Evolutionary conservation across 768 basidiomycete genomes (phyloP).

Genomic region (Leucocoprinus sp.): DNA sequence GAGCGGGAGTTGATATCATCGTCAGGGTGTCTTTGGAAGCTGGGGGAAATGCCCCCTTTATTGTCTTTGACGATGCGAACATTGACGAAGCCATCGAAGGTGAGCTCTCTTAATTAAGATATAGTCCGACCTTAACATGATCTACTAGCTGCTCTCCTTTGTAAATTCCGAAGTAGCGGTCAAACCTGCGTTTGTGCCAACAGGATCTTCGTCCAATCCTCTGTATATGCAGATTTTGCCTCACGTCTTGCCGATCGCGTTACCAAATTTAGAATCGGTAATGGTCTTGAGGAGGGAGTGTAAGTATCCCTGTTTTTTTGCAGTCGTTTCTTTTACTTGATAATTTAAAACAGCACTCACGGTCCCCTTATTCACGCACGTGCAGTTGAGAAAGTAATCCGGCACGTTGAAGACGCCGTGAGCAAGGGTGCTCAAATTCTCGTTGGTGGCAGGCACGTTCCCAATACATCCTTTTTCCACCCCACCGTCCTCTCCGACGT

Average conservation of each 20-base stretch:
- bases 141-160: constrained; percentile 51
- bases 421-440: constrained; percentile 79
- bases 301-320: constrained; percentile 38
- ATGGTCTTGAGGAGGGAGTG: constrained; percentile 75
- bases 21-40: constrained; percentile 70
- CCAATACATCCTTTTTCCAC: constrained; percentile 60
- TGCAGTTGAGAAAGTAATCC: constrained; percentile 77
- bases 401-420: constrained; percentile 86
- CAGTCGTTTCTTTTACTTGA: neutral
- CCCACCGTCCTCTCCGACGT: constrained; percentile 92
- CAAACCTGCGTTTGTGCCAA: constrained; percentile 89
- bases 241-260: constrained; percentile 78
- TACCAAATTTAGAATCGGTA: constrained; percentile 78
- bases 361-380: constrained; percentile 89
- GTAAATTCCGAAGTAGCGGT: constrained; percentile 75
- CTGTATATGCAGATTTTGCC: constrained; percentile 89
- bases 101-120: constrained; percentile 15
- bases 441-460: constrained; percentile 73
- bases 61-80: constrained; percentile 95
- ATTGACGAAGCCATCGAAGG: constrained; percentile 88
- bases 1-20: constrained; percentile 3
- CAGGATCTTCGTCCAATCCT: constrained; percentile 86
- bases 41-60: constrained; percentile 93
- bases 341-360: constrained; percentile 54
- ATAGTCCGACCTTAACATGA: neutral